phyloP scores from a whole-genome alignment of 2,329 filamentous ascomycete species.

The Zasmidium citrigriseum region DNA sequence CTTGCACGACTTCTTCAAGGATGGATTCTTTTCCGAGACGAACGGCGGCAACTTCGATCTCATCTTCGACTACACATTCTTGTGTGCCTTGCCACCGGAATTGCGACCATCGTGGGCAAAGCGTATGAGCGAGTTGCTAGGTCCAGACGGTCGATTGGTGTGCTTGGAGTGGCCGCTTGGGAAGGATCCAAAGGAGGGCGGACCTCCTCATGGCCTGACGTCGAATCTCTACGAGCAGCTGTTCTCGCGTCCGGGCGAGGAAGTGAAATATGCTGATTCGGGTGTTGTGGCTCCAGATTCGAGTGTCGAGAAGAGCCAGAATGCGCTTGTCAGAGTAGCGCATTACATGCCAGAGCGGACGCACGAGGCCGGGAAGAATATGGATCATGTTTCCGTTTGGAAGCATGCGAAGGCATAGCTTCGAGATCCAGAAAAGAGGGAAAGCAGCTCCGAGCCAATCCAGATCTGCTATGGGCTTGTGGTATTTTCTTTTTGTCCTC shows the following conservation, averaged over 20 bases:
- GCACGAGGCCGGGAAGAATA: conserved; percentile 55
- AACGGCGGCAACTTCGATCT: conserved; percentile 60
- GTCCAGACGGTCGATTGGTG: conserved; percentile 54
- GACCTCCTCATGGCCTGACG: conserved; percentile 72
- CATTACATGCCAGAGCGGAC: conserved; percentile 60
- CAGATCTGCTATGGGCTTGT: no score
- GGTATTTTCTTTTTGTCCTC: no score
- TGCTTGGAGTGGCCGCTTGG: conserved; percentile 77
- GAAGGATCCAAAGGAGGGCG: conserved; percentile 64
- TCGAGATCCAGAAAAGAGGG: background rate
- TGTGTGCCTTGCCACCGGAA: conserved; percentile 58
- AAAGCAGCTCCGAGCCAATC: no score
- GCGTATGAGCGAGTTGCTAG: conserved; percentile 56
- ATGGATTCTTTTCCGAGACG: conserved; percentile 55
- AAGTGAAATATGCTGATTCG: conserved; percentile 61
- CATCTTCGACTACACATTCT: conserved; percentile 67
- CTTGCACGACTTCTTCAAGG: conserved; percentile 66
- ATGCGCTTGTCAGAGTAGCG: conserved; percentile 47
- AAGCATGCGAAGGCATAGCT: conserved; percentile 28
- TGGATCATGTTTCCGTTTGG: conserved; percentile 54
- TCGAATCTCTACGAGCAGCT: conserved; percentile 72
- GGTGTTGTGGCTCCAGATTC: conserved; percentile 46
- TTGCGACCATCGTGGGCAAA: conserved; percentile 60
- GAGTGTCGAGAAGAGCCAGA: conserved; percentile 46
- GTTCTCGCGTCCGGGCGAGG: conserved; percentile 67